Base-by-base conservation (phyloP, 2,329 filamentous ascomycete species). In the Stagonosporopsis cucurbitacearum region DNA sequence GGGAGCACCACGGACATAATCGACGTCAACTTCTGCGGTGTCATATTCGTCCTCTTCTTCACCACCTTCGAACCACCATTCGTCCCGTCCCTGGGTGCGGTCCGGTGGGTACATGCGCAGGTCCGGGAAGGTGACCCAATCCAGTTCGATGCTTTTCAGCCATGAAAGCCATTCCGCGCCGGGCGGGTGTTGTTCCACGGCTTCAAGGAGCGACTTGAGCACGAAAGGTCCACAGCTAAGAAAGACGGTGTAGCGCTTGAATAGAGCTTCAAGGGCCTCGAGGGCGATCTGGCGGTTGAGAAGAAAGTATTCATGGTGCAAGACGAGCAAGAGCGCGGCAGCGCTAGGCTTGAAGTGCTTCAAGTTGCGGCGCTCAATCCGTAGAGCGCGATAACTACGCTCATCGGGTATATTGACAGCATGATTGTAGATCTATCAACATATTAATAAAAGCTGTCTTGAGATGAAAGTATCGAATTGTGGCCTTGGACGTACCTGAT, bases 41-140 rank as follows among this genome's bases (percentile, higher is more conserved):
- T 65, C 59, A 1, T 48, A 15, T 4, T 15, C 5, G 13, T 32
- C 54, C 11, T 37, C 43, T 37, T 67, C 56, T 12, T 40, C 28
- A 58, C 53, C 50, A 1, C 41, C 33, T 35, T 70, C 70, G 59
- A 69, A 70, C 52, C 64, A 67, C 63, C 66, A 71, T 19, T 66
- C 62, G 23, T 68, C 60, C 8, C 59, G 53, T n/a, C 60, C 60
- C 2, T 65, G 56, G 40, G 60, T 62, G 17, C 64, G 47, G 15
- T 71, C 63, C 8, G 72, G 73, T 2, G 71, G 72, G 46, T 75
- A 75, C 32, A 60, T 53, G 15, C 60, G 54, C 36, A 75, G 59
- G 33, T 71, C 70, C 1, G 73, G 73, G 35, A 75, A 70, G 0
- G 72, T 75, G 32, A 68, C 61, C 73, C 73, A 75, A 45, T 75